Base-by-base conservation (phyloP, 2,329 filamentous ascomycete species). In the Scedosporium dehoogii region DNA sequence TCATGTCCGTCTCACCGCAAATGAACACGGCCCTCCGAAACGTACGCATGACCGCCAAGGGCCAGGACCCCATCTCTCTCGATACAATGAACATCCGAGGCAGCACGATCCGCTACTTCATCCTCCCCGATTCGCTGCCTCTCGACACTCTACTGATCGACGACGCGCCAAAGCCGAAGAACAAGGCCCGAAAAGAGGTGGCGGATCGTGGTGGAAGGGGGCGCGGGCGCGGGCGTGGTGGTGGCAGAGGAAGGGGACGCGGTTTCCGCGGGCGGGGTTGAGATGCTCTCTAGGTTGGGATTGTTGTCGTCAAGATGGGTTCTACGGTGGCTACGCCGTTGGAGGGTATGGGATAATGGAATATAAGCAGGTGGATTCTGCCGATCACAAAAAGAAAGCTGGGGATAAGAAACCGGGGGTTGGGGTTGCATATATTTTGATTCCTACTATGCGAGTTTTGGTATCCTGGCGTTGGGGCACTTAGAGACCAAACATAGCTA, bases 1-100 rank as follows among this genome's bases (percentile, higher is more conserved):
- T 99, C 75, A 92, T 92, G 64, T 94, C 92, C 44, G 92, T 99
- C 70, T 94, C 92, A 6, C 94, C 96, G 10, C 91, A 97, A 78
- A 99, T 99, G 94, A 99, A 99, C 82, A 96, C 92, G 63, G 89
- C 92, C 59, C 85, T 99, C 64, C 91, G 92, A 72, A 92, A 90
- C 65, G 93, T 97, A 72, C 97, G 97, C 79, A 96, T 97, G 91
- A 97, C 93, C 2, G 82, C 87, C 67, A 91, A 89, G 75, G 89
- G 89, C 71, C 91, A 94, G 73, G 91, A 96, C 65, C 87, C 92
- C 60, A 87, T 97, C 72, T 82, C 88, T 5, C 86, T 97, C 65
- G 94, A 99, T 74, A 91, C 91, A 27, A 96, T 99, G 85, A 97
- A 96, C 79, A 90, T 99, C 68, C 91, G 94, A 68, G 94, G 94